Evolutionary conservation across 768 basidiomycete species (phyloP).

Genomic region (Lentinula guzmanii): DNA sequence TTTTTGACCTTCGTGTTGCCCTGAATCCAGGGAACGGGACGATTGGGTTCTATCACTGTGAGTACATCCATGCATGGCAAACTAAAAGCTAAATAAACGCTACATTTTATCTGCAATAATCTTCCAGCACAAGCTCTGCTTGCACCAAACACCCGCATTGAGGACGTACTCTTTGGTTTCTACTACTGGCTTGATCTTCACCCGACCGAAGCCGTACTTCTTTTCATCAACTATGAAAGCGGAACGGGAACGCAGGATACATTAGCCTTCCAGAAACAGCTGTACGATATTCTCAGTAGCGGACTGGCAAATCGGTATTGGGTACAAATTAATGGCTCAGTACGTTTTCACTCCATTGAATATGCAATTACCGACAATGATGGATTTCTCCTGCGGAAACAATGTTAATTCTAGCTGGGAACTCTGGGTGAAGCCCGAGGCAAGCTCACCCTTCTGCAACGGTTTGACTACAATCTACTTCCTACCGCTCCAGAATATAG

Average conservation of each 20-base stretch:
- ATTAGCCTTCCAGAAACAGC: slow-evolving; percentile 31
- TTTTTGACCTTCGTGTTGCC: slow-evolving; percentile 41
- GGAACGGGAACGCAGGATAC: slow-evolving; percentile 40
- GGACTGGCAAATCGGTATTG: slow-evolving; percentile 36
- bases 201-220: slow-evolving; percentile 43
- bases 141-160: slow-evolving; percentile 36
- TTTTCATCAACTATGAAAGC: slow-evolving; percentile 44
- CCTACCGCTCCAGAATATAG: slow-evolving; percentile 22
- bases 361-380: background rate
- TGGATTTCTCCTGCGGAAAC: too few relatives aligned
- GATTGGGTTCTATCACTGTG: slow-evolving; percentile 44
- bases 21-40: slow-evolving; percentile 48
- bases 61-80: background rate
- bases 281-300: slow-evolving; percentile 33
- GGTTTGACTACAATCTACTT: slow-evolving; percentile 37
- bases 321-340: slow-evolving; percentile 38
- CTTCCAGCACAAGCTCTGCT: slow-evolving; percentile 32
- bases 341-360: slow-evolving; percentile 12
- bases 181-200: slow-evolving; percentile 48
- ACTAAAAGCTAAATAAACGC: background rate
- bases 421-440: slow-evolving; percentile 47
- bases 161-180: slow-evolving; percentile 45
- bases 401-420: slow-evolving; percentile 26
- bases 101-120: background rate
- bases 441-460: slow-evolving; percentile 45